A percentile compares a stretch with the other conserved stretches of the same genome.
phyloP scores from a whole-genome alignment of 495 filamentous ascomycete genomes.

The Massariosphaeria phaeospora region DNA sequence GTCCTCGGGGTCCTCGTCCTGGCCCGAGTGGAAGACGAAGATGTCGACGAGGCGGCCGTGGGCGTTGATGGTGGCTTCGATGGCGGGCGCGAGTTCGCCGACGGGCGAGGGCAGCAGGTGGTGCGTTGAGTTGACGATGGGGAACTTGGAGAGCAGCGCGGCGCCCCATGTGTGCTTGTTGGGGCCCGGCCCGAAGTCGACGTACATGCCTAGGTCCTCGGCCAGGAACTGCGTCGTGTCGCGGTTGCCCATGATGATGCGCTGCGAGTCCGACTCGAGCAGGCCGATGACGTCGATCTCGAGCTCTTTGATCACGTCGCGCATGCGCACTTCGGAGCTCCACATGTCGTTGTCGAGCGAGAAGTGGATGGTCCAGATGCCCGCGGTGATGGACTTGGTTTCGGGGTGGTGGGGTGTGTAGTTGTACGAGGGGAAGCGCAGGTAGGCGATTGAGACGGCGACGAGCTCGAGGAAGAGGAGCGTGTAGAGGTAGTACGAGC shows the following conservation, averaged over 20 bases:
- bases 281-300: conserved; percentile 94
- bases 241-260: conserved; percentile 99
- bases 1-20: conserved; percentile 96
- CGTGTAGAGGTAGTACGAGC: conserved; percentile 70
- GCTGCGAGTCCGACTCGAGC: conserved; percentile 88
- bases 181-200: conserved; percentile 93
- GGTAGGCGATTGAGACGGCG: conserved; percentile 72
- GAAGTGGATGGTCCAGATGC: conserved; percentile 99
- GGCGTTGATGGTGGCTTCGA: conserved; percentile 88
- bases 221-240: conserved; percentile 94
- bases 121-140: conserved; percentile 94
- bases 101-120: conserved; percentile 89
- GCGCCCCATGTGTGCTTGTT: conserved; percentile 99
- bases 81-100: conserved; percentile 92
- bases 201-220: conserved; percentile 96
- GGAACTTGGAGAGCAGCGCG: conserved; percentile 92
- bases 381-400: conserved; percentile 79
- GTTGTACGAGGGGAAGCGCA: conserved; percentile 91
- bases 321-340: conserved; percentile 91
- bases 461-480: conserved; percentile 70
- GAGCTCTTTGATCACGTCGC: conserved; percentile 83
- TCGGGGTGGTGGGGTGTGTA: conserved; percentile 86
- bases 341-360: conserved; percentile 99
- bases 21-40: conserved; percentile 97
- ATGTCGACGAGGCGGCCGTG: conserved; percentile 90